Conservation (phyloP, 371 early-diverging fungal genomes). For the Mortierella sp. region DNA sequence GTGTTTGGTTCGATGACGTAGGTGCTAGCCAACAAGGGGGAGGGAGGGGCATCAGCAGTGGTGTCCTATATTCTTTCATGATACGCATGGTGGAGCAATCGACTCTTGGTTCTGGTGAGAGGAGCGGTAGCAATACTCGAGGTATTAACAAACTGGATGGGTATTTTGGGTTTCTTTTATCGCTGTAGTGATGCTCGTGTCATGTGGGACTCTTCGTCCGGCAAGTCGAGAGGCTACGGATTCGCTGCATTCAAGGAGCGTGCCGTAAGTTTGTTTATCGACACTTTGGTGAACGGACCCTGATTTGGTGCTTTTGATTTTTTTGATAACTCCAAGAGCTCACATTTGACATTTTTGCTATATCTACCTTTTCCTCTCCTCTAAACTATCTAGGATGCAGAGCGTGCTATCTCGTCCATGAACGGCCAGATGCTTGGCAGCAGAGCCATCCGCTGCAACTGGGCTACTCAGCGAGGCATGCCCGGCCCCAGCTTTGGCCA, state of each 20-base stretch:
- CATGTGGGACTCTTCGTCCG: constrained; percentile 84
- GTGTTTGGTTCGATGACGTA: constrained; percentile 81
- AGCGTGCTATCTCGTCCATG: constrained; percentile 82
- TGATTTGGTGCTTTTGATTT: no score
- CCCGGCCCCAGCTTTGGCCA: constrained; percentile 50
- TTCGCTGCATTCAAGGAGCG: constrained; percentile 84
- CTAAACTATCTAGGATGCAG: constrained; percentile 67
- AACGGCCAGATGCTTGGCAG: constrained; percentile 74
- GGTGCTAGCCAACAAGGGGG: constrained; percentile 32
- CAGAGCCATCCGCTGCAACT: constrained; percentile 72
- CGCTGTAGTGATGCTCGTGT: constrained; percentile 80
- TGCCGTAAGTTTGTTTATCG: constrained; percentile 52
- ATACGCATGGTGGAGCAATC: neutral
- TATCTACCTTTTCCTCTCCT: no score
- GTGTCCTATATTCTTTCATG: neutral
- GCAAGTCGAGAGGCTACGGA: constrained; percentile 87
- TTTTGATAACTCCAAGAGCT: constrained; percentile 4
- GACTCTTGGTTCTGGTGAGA: neutral
- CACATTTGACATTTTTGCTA: neutral
- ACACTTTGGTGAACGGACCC: neutral
- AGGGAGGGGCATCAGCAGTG: neutral
- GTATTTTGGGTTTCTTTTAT: no score
- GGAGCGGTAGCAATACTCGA: neutral
- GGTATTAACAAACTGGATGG: neutral
- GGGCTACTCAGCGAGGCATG: constrained; percentile 85